These are phyloP conservation scores for Beta macrorhiza DNA, from an alignment of 179 eudicot species.

Conservation along the genomic window DNA sequence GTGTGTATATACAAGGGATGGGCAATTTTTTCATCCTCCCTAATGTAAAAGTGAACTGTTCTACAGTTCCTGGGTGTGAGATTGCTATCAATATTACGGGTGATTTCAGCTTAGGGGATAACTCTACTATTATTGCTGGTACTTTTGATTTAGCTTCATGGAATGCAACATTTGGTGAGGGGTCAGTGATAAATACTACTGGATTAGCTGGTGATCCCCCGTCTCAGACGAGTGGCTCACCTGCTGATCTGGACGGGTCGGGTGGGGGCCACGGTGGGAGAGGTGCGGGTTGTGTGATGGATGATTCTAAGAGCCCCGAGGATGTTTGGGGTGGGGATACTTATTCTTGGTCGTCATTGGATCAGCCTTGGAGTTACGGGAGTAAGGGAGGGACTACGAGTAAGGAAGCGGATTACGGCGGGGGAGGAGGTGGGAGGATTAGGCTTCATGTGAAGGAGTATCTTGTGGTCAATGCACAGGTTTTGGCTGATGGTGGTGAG, in stretches of 20 bases:
- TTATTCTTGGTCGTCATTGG: slow-evolving; percentile 69
- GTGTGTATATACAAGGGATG: slow-evolving; percentile 62
- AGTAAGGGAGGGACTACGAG: slow-evolving; percentile 85
- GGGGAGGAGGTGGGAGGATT: slow-evolving; percentile 88
- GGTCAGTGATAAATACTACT: slow-evolving; percentile 68
- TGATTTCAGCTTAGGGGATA: slow-evolving; percentile 60
- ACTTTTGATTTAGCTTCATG: slow-evolving; percentile 48
- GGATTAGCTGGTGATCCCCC: slow-evolving; percentile 76
- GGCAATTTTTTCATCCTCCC: slow-evolving; percentile 71
- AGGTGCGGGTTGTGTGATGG: slow-evolving; percentile 85
- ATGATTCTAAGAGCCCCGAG: slow-evolving; percentile 64
- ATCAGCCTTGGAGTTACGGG: slow-evolving; percentile 72
- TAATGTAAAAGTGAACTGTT: slow-evolving; percentile 56
- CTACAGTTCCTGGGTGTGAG: slow-evolving; percentile 53
- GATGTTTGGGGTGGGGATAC: slow-evolving; percentile 98
- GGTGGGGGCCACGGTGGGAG: slow-evolving; percentile 98
- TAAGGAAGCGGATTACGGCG: slow-evolving; percentile 77
- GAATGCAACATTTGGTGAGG: slow-evolving; percentile 49
- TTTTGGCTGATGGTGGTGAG: slow-evolving; percentile 87
- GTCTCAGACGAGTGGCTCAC: slow-evolving; percentile 69
- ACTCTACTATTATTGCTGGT: slow-evolving; percentile 59
- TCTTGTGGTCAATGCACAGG: slow-evolving; percentile 48
- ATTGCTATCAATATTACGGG: slow-evolving; percentile 60
- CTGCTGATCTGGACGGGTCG: slow-evolving; percentile 56
- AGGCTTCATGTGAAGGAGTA: slow-evolving; percentile 40